These are phyloP conservation scores for Didymosphaeria variabile DNA, from an alignment of 2,329 filamentous ascomycete species.

Conservation along the genomic window DNA sequence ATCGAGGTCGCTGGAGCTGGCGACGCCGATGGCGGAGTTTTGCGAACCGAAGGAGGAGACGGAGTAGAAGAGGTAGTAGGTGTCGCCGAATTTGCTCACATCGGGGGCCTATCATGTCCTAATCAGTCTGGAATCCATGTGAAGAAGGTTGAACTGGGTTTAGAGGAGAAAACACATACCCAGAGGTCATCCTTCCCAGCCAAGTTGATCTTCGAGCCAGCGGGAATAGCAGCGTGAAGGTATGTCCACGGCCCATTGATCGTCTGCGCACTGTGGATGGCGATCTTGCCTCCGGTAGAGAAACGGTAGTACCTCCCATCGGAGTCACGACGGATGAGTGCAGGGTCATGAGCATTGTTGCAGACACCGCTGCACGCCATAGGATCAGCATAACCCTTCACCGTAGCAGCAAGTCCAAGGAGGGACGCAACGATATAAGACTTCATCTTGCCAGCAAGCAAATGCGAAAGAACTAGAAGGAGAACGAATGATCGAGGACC, in stretches of 20 bases:
- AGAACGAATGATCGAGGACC: background rate
- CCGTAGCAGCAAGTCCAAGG: slow-evolving; percentile 26
- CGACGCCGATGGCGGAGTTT: slow-evolving; percentile 68
- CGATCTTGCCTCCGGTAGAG: slow-evolving; percentile 61
- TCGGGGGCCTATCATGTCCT: slow-evolving; percentile 66
- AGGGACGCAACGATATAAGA: slow-evolving; percentile 28
- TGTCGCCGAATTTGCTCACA: slow-evolving; percentile 63
- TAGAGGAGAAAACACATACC: slow-evolving; percentile 43
- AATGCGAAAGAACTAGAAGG: background rate
- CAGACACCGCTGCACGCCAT: slow-evolving; percentile 53
- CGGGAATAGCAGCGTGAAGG: slow-evolving; percentile 57
- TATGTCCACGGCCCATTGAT: slow-evolving; percentile 62
- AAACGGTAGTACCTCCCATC: slow-evolving; percentile 64
- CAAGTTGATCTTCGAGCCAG: slow-evolving; percentile 57
- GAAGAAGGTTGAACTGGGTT: background rate
- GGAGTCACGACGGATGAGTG: slow-evolving; percentile 54
- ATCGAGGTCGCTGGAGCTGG: slow-evolving; percentile 60
- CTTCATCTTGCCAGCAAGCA: slow-evolving; percentile 28
- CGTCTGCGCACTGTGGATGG: slow-evolving; percentile 58
- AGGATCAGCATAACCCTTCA: slow-evolving; percentile 51
- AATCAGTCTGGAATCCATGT: background rate
- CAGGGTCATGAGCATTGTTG: slow-evolving; percentile 59
- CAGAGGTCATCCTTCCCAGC: slow-evolving; percentile 60
- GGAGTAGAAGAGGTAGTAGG: slow-evolving; percentile 73
- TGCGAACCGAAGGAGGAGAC: slow-evolving; percentile 71